phyloP scores from a whole-genome alignment of 805 yeast species.

The Lachancea cidri region DNA sequence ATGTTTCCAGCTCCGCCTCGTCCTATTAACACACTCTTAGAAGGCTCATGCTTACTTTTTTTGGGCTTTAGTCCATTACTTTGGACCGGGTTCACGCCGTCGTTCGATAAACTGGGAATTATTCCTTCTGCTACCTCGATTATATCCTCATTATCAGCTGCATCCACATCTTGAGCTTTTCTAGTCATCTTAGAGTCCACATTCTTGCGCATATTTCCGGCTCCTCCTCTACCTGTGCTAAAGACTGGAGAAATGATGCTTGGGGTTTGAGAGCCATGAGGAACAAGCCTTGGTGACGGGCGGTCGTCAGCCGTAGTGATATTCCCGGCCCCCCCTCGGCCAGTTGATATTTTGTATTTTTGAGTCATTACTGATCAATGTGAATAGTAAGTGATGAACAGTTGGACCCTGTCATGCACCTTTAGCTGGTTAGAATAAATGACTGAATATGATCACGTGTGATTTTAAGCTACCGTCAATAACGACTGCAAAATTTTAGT shows the following conservation, averaged over 20 bases:
- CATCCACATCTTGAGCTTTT: conserved; percentile 62
- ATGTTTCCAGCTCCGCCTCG: conserved; percentile 36
- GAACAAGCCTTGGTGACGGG: conserved; percentile 51
- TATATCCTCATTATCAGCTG: conserved; percentile 24
- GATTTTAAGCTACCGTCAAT: neutral
- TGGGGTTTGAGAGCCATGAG: conserved; percentile 60
- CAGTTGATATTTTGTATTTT: conserved; percentile 43
- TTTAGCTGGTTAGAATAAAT: neutral
- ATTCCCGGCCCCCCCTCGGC: conserved; percentile 78
- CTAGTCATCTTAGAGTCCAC: conserved; percentile 54
- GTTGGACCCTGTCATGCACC: neutral
- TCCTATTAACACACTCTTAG: conserved; percentile 26
- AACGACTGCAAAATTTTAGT: neutral
- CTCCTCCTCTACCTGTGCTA: conserved; percentile 76
- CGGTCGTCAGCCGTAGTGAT: conserved; percentile 40
- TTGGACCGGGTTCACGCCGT: neutral
- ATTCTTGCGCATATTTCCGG: conserved; percentile 67
- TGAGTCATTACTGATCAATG: neutral
- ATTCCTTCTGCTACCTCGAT: conserved; percentile 1
- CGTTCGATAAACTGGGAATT: neutral
- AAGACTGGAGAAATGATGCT: conserved; percentile 48
- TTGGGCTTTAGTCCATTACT: conserved; percentile 5
- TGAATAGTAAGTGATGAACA: neutral
- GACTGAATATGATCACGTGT: neutral
- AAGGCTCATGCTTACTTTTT: conserved; percentile 14